A percentile compares a stretch with the other conserved stretches of the same genome.
Conservation (phyloP, 139 green algal species). For the Microglena sp. region DNA sequence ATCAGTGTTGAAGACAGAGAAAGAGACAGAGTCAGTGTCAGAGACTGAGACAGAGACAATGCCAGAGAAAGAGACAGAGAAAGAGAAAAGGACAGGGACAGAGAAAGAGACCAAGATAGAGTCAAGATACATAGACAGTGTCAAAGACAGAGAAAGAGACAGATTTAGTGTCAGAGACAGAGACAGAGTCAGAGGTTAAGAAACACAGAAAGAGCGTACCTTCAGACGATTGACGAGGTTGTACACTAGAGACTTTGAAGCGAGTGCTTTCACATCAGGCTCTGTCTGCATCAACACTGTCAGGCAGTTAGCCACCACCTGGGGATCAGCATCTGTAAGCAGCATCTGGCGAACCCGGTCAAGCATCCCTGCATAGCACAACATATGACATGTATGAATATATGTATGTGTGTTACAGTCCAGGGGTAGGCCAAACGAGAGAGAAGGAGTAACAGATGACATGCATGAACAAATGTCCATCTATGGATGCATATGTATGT, state of each 20-base stretch:
- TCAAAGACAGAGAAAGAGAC: neutral
- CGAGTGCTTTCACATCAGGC: too few relatives aligned
- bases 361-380: slow-evolving; percentile 45
- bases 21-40: neutral
- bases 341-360: slow-evolving; percentile 58
- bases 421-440: too few relatives aligned
- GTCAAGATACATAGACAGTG: neutral
- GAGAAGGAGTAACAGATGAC: too few relatives aligned
- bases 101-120: neutral
- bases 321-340: slow-evolving; percentile 55
- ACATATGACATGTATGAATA: too few relatives aligned
- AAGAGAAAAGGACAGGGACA: neutral
- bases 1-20: neutral
- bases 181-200: too few relatives aligned
- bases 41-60: neutral
- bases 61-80: neutral
- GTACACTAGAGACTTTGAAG: slow-evolving; percentile 60
- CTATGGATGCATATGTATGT: too few relatives aligned
- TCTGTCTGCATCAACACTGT: slow-evolving; percentile 55
- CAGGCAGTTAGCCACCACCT: slow-evolving; percentile 87
- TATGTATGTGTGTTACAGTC: too few relatives aligned
- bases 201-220: slow-evolving; percentile 28
- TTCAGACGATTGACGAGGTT: slow-evolving; percentile 87
- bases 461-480: too few relatives aligned
- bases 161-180: neutral